phyloP scores from a whole-genome alignment of 441 rosid genomes.

The Pelargonium myrrhifolium region DNA sequence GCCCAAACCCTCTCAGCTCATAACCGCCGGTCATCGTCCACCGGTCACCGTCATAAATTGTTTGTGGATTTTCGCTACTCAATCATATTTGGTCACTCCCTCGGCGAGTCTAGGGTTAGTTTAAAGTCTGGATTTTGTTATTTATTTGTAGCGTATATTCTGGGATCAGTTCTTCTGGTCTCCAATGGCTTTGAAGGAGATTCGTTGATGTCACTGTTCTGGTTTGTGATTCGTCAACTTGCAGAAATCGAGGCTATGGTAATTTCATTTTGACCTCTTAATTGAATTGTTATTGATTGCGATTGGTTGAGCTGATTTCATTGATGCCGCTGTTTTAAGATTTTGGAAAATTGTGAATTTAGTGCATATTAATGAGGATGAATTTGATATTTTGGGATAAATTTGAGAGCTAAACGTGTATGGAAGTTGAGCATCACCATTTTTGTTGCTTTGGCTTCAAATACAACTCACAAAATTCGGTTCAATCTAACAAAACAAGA shows the following conservation, averaged over 20 bases:
- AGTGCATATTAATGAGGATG: not conserved
- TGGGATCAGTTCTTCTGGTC: not conserved
- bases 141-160: not conserved
- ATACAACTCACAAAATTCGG: not conserved
- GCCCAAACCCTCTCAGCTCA: too few relatives aligned
- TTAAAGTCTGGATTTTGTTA: too few relatives aligned
- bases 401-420: not conserved
- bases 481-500: not conserved
- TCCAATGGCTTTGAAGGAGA: conserved; percentile 34
- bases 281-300: not conserved
- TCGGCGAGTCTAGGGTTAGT: too few relatives aligned
- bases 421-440: not conserved
- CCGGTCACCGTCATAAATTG: too few relatives aligned
- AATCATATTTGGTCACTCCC: too few relatives aligned
- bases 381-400: not conserved
- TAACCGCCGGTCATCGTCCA: too few relatives aligned
- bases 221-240: conserved; percentile 48
- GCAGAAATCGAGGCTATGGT: conserved; percentile 53
- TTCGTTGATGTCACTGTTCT: conserved; percentile 52
- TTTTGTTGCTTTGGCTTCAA: not conserved
- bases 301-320: not conserved
- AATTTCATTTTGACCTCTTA: not conserved
- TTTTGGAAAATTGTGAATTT: not conserved
- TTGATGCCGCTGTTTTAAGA: not conserved
- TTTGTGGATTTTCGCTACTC: too few relatives aligned